phyloP scores from a whole-genome alignment of 345 rosid genomes.

The Populus tremula region DNA sequence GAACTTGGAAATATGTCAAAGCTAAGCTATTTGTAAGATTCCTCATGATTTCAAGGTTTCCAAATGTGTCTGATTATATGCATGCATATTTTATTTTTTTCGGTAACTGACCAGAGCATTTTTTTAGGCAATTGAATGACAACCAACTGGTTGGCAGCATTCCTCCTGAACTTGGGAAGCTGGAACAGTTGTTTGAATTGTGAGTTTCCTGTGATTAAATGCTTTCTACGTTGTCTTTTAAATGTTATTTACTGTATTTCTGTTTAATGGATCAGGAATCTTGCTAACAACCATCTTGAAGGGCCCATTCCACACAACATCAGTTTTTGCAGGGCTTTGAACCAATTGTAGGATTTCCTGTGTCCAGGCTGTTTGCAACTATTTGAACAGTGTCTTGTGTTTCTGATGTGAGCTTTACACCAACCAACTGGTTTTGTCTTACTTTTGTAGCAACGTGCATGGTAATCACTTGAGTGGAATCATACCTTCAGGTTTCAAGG shows the following conservation, averaged over 20 bases:
- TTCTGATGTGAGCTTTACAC: neutral
- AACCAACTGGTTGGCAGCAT: constrained; percentile 67
- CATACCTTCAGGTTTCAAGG: constrained; percentile 68
- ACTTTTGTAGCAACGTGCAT: constrained; percentile 63
- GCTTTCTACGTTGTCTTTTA: neutral
- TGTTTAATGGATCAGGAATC: constrained; percentile 53
- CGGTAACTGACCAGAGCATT: neutral
- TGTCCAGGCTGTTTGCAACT: neutral
- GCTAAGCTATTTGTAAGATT: constrained; percentile 83
- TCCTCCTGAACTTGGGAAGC: constrained; percentile 91
- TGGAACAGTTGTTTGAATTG: constrained; percentile 91
- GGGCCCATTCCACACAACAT: constrained; percentile 84
- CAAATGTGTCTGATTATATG: neutral
- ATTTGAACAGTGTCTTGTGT: too few species aligned
- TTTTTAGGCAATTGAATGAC: constrained; percentile 71
- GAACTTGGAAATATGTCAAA: constrained; percentile 97
- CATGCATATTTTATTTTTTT: neutral
- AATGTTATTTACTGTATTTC: neutral
- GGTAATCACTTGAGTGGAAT: constrained; percentile 76
- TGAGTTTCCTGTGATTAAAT: constrained; percentile 22
- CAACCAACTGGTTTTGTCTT: neutral
- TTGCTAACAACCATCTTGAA: constrained; percentile 72
- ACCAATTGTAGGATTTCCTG: constrained; percentile 61
- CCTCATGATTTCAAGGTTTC: neutral
- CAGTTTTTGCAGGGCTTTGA: constrained; percentile 82